Evolutionary conservation across 2,329 filamentous ascomycete species (phyloP).

Genomic region (Tolypocladium nubicola): DNA sequence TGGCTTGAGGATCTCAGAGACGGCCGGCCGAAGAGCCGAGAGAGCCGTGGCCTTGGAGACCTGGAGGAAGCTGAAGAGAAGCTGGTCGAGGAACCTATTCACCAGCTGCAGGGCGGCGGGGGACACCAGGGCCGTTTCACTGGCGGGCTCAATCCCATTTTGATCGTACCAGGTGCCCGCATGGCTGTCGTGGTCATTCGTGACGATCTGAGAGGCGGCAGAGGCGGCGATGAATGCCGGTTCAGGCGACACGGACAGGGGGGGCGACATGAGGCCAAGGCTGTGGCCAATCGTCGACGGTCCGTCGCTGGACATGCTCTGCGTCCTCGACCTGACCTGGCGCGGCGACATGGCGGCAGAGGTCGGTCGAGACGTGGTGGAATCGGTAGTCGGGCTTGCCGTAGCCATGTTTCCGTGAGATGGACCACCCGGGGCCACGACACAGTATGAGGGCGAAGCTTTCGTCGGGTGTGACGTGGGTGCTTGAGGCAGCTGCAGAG

Average conservation of each 20-base stretch:
- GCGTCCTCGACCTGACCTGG: conserved; percentile 36
- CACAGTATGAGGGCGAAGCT: background rate
- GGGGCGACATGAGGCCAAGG: conserved; percentile 48
- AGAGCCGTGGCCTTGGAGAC: conserved; percentile 70
- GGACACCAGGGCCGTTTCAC: conserved; percentile 63
- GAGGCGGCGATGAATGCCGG: conserved; percentile 81
- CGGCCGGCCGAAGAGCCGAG: conserved; percentile 64
- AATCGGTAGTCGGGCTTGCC: conserved; percentile 15
- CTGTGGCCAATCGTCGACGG: conserved; percentile 49
- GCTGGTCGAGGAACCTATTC: conserved; percentile 87
- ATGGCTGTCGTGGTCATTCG: conserved; percentile 72
- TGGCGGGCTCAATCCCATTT: conserved; percentile 52
- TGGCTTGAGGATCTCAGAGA: conserved; percentile 78
- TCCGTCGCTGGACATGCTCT: conserved; percentile 62
- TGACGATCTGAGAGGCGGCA: conserved; percentile 85
- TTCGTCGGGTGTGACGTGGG: background rate
- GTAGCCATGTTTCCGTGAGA: conserved; percentile 7
- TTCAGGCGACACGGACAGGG: conserved; percentile 58
- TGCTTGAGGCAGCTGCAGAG: background rate
- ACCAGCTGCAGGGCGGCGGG: conserved; percentile 63
- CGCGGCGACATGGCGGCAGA: conserved; percentile 23
- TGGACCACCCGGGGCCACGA: background rate
- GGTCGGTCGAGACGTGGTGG: conserved; percentile 19
- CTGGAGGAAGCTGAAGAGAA: conserved; percentile 84
- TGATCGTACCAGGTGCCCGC: conserved; percentile 60